Evolutionary conservation across 2,329 filamentous ascomycete species (phyloP).

Genomic region (Stagonosporopsis rhizophila): DNA sequence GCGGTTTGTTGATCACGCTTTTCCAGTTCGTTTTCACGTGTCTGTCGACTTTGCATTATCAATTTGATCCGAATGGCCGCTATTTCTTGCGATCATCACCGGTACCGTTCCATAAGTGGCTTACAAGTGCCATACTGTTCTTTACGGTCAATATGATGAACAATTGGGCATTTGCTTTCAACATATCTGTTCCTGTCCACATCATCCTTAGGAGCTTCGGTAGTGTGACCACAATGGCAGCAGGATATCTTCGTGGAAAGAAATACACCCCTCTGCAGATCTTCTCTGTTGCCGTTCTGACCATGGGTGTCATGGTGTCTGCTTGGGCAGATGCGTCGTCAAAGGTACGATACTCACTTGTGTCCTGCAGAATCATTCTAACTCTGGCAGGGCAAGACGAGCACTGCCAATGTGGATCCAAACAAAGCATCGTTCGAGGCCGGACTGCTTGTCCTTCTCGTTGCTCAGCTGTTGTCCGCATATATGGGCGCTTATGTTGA

Average conservation of each 20-base stretch:
- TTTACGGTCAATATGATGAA: conserved; percentile 95
- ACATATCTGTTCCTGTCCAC: conserved; percentile 94
- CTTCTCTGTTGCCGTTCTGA: conserved; percentile 81
- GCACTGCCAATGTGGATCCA: conserved; percentile 49
- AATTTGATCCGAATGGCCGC: conserved; percentile 62
- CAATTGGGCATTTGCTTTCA: conserved; percentile 96
- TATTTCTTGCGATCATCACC: conserved; percentile 78
- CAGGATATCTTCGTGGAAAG: conserved; percentile 88
- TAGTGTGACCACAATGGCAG: conserved; percentile 91
- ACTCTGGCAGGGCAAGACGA: conserved; percentile 51
- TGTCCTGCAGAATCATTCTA: background rate
- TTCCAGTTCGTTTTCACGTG: conserved; percentile 68
- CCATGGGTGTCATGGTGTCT: conserved; percentile 82
- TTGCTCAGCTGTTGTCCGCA: conserved; percentile 88
- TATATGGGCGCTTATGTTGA: conserved; percentile 97
- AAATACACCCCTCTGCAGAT: conserved; percentile 82
- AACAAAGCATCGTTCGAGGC: conserved; percentile 62
- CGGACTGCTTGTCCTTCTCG: conserved; percentile 81
- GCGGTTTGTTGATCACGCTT: conserved; percentile 72
- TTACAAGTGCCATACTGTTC: conserved; percentile 88
- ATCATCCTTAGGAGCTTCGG: conserved; percentile 96
- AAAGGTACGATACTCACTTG: conserved; percentile 66
- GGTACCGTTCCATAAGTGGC: conserved; percentile 84
- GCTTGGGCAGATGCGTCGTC: conserved; percentile 88
- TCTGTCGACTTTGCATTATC: conserved; percentile 58